Evolutionary conservation across 2,329 filamentous ascomycete species (phyloP).

Genomic region (Pseudovirgaria hyperparasitica): DNA sequence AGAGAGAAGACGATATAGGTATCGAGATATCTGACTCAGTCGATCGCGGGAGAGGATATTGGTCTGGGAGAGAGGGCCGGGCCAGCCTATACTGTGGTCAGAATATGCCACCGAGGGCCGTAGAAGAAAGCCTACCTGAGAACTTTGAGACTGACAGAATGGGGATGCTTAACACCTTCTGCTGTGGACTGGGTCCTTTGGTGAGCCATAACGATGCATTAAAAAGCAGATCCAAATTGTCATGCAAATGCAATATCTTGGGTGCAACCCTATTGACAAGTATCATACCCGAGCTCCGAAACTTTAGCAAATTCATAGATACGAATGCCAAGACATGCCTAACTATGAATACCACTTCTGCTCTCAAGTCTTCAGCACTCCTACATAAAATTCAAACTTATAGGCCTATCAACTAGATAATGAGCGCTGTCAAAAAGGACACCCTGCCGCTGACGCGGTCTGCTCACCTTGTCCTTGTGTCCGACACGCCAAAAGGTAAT

Average conservation of each 20-base stretch:
- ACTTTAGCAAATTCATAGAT: too few relatives aligned
- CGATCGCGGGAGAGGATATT: conserved; percentile 49
- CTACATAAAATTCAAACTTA: neutral
- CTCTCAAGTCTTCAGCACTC: neutral
- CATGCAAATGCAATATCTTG: too few relatives aligned
- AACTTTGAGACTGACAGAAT: conserved; percentile 72
- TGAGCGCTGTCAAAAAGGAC: conserved; percentile 6
- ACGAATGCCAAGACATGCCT: too few relatives aligned
- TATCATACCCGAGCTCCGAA: too few relatives aligned
- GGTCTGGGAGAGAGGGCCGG: conserved; percentile 61
- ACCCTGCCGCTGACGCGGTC: conserved; percentile 27
- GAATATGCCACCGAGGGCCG: neutral
- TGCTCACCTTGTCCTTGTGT: conserved; percentile 28
- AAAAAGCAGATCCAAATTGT: too few relatives aligned
- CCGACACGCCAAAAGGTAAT: conserved; percentile 40
- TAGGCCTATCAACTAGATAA: conserved; percentile 2
- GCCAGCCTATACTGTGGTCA: conserved; percentile 75
- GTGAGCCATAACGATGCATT: conserved; percentile 19
- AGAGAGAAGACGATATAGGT: too few relatives aligned
- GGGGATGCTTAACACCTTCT: conserved; percentile 41
- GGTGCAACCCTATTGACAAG: too few relatives aligned
- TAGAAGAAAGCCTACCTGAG: conserved; percentile 55
- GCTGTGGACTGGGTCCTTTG: conserved; percentile 25
- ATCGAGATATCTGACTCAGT: conserved; percentile 38
- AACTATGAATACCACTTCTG: too few relatives aligned